A percentile compares a stretch with the other conserved stretches of the same genome.
These are phyloP conservation scores for Pueraria montana DNA, from an alignment of 306 rosid genomes.

Conservation along the genomic window DNA sequence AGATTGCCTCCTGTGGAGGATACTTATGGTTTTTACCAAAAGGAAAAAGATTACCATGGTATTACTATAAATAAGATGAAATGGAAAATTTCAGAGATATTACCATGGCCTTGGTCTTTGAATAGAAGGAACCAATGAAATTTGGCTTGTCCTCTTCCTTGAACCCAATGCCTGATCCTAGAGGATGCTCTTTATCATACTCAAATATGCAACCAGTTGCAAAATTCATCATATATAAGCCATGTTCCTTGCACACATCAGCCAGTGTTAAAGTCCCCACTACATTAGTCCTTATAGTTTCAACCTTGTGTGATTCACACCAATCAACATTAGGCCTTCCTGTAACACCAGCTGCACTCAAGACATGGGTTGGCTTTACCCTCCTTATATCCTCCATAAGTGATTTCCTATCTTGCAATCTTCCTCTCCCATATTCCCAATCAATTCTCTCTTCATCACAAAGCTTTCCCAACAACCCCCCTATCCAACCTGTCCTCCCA, in stretches of 20 bases:
- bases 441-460: conserved; percentile 64
- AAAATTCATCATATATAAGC: conserved; percentile 69
- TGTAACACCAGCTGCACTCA: conserved; percentile 79
- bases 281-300: conserved; percentile 73
- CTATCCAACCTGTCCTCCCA: conserved; percentile 82
- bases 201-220: conserved; percentile 88
- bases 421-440: conserved; percentile 73
- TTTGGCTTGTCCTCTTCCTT: conserved; percentile 81
- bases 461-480: conserved; percentile 71
- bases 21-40: no score
- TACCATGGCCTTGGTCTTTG: conserved; percentile 86
- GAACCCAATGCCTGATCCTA: conserved; percentile 74
- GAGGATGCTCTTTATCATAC: conserved; percentile 66
- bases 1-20: no score
- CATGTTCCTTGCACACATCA: conserved; percentile 70
- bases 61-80: conserved; percentile 11
- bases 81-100: conserved; percentile 3
- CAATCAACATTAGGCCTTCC: conserved; percentile 87
- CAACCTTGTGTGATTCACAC: conserved; percentile 78
- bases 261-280: conserved; percentile 72
- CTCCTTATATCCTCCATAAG: conserved; percentile 64
- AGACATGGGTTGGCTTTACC: conserved; percentile 70
- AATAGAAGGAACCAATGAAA: conserved; percentile 75
- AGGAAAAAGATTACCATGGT: no score
- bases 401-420: conserved; percentile 69